Base-by-base conservation (phyloP, 495 filamentous ascomycete species). In the Physcia stellaris region DNA sequence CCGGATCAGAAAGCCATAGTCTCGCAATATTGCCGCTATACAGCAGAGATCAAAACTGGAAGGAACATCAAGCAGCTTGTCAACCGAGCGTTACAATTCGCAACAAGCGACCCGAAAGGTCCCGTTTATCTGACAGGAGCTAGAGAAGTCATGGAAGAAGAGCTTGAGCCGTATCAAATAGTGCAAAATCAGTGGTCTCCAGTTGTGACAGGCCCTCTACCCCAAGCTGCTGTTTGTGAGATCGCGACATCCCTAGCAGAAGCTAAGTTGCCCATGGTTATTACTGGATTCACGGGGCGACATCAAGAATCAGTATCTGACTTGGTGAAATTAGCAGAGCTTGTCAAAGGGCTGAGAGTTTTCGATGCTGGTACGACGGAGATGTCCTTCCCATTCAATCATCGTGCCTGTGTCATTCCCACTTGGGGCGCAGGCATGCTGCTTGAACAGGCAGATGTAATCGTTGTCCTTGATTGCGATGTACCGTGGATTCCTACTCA, bases 11-110 rank as follows among this genome's bases (percentile, higher is more conserved):
- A 84, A 53, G 77, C 80, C 54, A 94, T 96, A 42, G 67, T 96
- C 10, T 70, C 71, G 2, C 88, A 96, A 59, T 96, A 96, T 55
- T 95, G 88, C 54, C 74, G 88, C 12, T 96, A 94, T 54, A 63
- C 79, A 0, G 86, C 66, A 1, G 88, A 96, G 57, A 75, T 96
- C 51, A 94, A 93, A 58, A 81, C 80, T 4, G 87, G 86, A 4
- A 78, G 77, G 53, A 95, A 96, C 53, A 75, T 95, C 27, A 96
- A 96, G 61, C 88, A 95, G 63, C 83, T 95, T 66, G 83, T 96
- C 22, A 86, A 87, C 43, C 75, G 88, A 6, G 87, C 87, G 3
- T 52, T 95, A 43, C 83, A 86, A 49, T 95, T 92, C 50, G 86
- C 88, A 0, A 79, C 58, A 35, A 82, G 76, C 33, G 78, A 80